Percentiles rank a stretch among this genome's conserved stretches.
These are phyloP conservation scores for Aspergillus latus DNA, from an alignment of 2,329 filamentous ascomycete species.

Conservation along the genomic window DNA sequence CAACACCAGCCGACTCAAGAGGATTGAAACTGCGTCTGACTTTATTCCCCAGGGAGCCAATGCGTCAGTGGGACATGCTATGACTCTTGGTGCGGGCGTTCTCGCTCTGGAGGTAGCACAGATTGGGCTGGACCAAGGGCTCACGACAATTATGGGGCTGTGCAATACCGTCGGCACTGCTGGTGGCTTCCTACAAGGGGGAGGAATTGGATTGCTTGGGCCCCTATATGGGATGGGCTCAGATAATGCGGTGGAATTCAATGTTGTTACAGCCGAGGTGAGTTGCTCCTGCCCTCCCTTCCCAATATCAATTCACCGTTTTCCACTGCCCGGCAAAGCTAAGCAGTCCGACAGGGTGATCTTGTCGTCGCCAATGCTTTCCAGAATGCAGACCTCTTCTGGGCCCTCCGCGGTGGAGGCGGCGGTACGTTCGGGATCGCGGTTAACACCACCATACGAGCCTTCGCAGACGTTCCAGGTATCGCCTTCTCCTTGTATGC, in stretches of 20 bases:
- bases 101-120: background rate
- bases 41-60: background rate
- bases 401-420: slow-evolving; percentile 22
- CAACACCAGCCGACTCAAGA: background rate
- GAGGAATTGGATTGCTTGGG: background rate
- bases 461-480: background rate
- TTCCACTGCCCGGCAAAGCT: background rate
- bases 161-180: background rate
- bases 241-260: background rate
- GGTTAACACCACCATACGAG: slow-evolving; percentile 13
- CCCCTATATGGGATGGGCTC: background rate
- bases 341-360: background rate
- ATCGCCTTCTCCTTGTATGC: background rate
- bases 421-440: slow-evolving; percentile 24
- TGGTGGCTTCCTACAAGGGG: background rate
- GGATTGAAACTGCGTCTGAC: background rate
- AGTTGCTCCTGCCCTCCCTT: background rate
- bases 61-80: background rate
- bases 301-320: background rate
- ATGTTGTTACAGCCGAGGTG: background rate
- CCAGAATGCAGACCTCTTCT: slow-evolving; percentile 24
- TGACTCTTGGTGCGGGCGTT: background rate
- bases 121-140: background rate
- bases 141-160: background rate
- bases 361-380: slow-evolving; percentile 16